These are phyloP conservation scores for Hansfordia pulvinata DNA, from an alignment of 2,329 filamentous ascomycete species.

Conservation along the genomic window DNA sequence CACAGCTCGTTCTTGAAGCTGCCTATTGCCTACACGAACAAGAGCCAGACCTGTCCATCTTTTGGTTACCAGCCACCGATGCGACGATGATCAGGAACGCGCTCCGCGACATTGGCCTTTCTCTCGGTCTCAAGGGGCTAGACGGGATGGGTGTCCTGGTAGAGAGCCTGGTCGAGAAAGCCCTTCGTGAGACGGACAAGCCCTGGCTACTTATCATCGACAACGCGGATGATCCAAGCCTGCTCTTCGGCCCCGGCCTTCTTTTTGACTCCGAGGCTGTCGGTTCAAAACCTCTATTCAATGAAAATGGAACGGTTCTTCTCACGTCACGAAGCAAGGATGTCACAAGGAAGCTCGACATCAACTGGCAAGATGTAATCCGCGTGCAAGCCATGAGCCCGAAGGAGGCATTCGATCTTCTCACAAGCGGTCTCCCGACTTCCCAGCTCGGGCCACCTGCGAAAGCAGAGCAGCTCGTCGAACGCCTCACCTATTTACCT, in stretches of 20 bases:
- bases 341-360: conserved; percentile 8
- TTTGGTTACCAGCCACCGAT: conserved; percentile 20
- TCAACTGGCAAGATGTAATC: conserved; percentile 10
- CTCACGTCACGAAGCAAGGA: conserved; percentile 6
- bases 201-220: conserved; percentile 22
- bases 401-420: conserved; percentile 12
- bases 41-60: conserved; percentile 10
- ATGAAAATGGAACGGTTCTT: conserved; percentile 15
- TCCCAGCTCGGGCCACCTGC: conserved; percentile 4
- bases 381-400: conserved; percentile 14
- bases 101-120: conserved; percentile 16
- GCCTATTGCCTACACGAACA: conserved; percentile 5
- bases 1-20: conserved; percentile 5
- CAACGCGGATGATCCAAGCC: conserved; percentile 18
- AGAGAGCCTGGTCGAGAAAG: conserved; percentile 15
- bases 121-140: conserved; percentile 11
- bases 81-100: conserved; percentile 16
- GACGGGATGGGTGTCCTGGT: conserved; percentile 11
- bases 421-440: conserved; percentile 15
- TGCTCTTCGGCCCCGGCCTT: conserved; percentile 12
- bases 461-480: conserved; percentile 9
- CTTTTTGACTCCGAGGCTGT: conserved; percentile 6
- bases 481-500: conserved; percentile 17
- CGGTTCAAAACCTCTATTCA: conserved; percentile 13
- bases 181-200: conserved; percentile 13